Evolutionary conservation across 257 asterid species (phyloP), one percentile per base, ranked within the genome.

Genomic region (Penstemon barbatus): DNA sequence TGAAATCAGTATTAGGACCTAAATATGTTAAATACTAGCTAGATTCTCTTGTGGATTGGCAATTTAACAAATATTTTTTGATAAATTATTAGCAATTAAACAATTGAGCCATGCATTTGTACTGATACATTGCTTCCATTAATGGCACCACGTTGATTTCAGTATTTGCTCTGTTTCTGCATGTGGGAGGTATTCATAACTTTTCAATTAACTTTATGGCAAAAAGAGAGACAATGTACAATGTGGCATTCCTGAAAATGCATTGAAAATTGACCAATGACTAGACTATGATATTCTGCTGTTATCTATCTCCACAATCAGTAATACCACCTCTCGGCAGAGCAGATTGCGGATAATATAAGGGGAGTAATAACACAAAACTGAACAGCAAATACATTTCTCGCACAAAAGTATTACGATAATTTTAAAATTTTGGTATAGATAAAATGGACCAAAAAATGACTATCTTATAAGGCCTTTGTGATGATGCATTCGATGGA

Each of bases 1-100:
- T 61, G 45, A 3, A 54, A 12, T 72, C 78, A 52, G 63, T 57
- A 37, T 43, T 74, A 8, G 64, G 61, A 68, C 74, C 60, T 44
- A 61, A 69, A 57, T 52, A 67, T 39, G 61, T 61, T 63, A 25
- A 33, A 66, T 58, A 13, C 67, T 63, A 64, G 76, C 33, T 25
- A 25, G 33, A 6, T 72, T 72, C 42, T 13, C 25, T 63, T 40
- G 4, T 12, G 49, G 42, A 50, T 51, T 48, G 12, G 6, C 56
- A 8, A 61, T 61, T 51, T 13, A 25, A 25, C 33, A 25, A 25
- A 1, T 25, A 25, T 0, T 25, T 25, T 25, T 25, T 1, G 33
- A 25, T 25, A 25, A 25, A 25, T 25, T 25, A 25, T 25, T 25
- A 25, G 33, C 33, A 25, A 25, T 25, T 25, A 25, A 61, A 52